Base-by-base conservation (phyloP, 331 rosid genomes). In the Malus hybrid region DNA sequence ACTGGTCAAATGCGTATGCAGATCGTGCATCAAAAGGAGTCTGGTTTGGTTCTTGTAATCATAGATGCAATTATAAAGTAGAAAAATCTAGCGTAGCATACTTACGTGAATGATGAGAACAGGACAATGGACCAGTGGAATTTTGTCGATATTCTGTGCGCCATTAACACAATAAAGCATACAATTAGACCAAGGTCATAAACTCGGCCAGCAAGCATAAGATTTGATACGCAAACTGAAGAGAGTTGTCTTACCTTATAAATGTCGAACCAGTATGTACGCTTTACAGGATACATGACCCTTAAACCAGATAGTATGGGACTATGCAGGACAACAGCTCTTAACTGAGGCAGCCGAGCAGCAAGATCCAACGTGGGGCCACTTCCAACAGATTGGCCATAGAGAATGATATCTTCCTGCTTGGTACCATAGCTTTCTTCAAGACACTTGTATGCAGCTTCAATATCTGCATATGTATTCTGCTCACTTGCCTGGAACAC, bases 371-470 rank as follows among this genome's bases (percentile, higher is more conserved):
- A 85, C 74, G 97, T 89, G 14, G 98, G 98, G 74, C 98, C 98
- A 57, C 98, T 93, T 77, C 98, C 98, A 84, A 93, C 98, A 18
- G 98, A 93, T 85, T 93, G 98, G 70, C 98, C 98, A 70, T 93
- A 93, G 69, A 93, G 91, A 80, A 93, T 88, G 80, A 93, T 77
- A 50, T 93, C 98, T 82, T 93, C 98, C 80, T 91, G 97, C 90
- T 88, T 91, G 22, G 96, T 82, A 67, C 97, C 97, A 73, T 87
- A 93, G 83, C 93, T 93, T 78, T 93, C 98, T 83, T 91, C 97
- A 62, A 93, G 94, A 85, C 97, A 91, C 80, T 88, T 93, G 60
- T 93, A 93, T 50, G 82, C 97, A 76, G 98, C 93, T 83, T 93
- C 98, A 80, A 93, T 89, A 86, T 93, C 98, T 13, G 96, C 92